Conservation (phyloP, 306 rosid genomes). For the Arachis hypogaea region DNA sequence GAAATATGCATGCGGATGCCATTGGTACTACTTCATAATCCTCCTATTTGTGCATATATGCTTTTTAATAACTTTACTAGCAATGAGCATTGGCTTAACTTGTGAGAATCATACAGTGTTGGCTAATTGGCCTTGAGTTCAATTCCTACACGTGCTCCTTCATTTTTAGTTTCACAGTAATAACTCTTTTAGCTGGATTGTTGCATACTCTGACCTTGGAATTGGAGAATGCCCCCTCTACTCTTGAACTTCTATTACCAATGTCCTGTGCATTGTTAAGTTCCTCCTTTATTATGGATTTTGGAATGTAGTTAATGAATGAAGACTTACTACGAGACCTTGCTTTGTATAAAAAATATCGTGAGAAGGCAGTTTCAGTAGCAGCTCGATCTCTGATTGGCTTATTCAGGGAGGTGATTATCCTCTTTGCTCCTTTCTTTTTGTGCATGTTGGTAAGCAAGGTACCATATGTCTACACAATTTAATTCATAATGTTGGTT, state of each 20-base stretch:
- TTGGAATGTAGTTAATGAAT: slow-evolving; percentile 73
- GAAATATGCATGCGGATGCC: slow-evolving; percentile 89
- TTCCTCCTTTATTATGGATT: slow-evolving; percentile 30
- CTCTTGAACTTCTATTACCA: neutral
- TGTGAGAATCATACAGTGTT: slow-evolving; percentile 5
- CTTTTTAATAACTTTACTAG: slow-evolving; percentile 4
- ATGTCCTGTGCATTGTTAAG: slow-evolving; percentile 29
- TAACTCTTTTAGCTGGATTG: no score
- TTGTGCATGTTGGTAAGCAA: slow-evolving; percentile 20
- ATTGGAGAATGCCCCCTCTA: no score
- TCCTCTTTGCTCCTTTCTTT: slow-evolving; percentile 14
- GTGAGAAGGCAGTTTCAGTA: slow-evolving; percentile 85
- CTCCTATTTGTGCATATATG: slow-evolving; percentile 20
- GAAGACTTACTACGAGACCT: slow-evolving; percentile 95
- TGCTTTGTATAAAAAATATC: slow-evolving; percentile 89
- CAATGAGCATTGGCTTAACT: slow-evolving; percentile 18
- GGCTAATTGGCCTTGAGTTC: neutral
- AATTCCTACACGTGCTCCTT: no score
- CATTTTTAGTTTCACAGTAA: no score
- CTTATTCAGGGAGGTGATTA: slow-evolving; percentile 52
- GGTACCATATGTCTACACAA: neutral
- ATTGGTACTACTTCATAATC: slow-evolving; percentile 57
- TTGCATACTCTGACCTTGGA: no score
- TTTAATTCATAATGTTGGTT: slow-evolving; percentile 31
- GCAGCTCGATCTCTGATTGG: slow-evolving; percentile 88